phyloP scores from a whole-genome alignment of 2,329 filamentous ascomycete genomes.

The Microdochium bolleyi region DNA sequence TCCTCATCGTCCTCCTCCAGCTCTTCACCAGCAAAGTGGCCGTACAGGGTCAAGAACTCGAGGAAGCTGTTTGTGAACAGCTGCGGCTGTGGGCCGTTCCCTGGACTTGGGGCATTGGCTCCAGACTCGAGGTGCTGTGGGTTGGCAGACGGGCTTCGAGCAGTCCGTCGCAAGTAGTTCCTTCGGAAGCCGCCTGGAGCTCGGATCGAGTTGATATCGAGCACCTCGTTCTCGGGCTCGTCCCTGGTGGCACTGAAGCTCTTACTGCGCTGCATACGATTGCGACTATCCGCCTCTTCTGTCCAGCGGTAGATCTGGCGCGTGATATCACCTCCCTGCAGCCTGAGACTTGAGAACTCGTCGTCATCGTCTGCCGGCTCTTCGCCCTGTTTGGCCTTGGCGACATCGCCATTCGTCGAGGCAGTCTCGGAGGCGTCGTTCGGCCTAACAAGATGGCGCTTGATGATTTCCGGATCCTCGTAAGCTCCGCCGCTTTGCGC shows the following conservation, averaged over 20 bases:
- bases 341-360: conserved; percentile 85
- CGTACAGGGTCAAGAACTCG: conserved; percentile 90
- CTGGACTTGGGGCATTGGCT: conserved; percentile 14
- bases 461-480: conserved; percentile 88
- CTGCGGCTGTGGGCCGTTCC: conserved; percentile 39
- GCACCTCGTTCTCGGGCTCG: conserved; percentile 68
- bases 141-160: conserved; percentile 47
- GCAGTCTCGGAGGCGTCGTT: conserved; percentile 37
- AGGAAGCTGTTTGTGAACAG: conserved; percentile 89
- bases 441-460: conserved; percentile 76
- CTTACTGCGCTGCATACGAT: conserved; percentile 68
- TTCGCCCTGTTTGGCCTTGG: conserved; percentile 44
- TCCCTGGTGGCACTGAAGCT: conserved; percentile 77
- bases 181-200: conserved; percentile 89
- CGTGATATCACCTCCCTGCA: conserved; percentile 93
- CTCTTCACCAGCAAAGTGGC: conserved; percentile 95
- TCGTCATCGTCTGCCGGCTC: conserved; percentile 50
- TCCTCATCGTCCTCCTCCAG: conserved; percentile 94
- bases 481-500: conserved; percentile 46
- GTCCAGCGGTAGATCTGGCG: conserved; percentile 95
- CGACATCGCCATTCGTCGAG: conserved; percentile 24
- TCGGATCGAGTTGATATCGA: conserved; percentile 86
- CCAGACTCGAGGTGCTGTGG: conserved; percentile 29
- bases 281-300: conserved; percentile 71
- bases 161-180: conserved; percentile 75